Base-by-base conservation (phyloP, 2,329 filamentous ascomycete genomes). In the Chrysosporium queenslandicum region DNA sequence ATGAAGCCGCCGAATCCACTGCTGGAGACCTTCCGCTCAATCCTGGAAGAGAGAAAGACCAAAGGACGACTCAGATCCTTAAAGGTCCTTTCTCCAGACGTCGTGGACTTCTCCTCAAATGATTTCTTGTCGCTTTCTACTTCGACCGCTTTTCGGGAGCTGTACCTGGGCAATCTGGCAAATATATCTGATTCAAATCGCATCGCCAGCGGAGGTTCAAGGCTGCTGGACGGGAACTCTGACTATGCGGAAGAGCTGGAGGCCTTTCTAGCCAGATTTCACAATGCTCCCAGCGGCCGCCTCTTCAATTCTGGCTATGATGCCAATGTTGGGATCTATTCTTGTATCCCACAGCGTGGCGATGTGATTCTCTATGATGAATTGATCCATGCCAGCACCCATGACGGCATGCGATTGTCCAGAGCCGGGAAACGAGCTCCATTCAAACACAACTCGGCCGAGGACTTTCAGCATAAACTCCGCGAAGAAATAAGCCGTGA, bases 341-440 rank as follows among this genome's bases (percentile, higher is more conserved):
- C 74, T 1, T 79, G 76, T 51, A 70, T 82, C 1, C 80, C 82
- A 0, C 80, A 81, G 56, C 70, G 68, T 0, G 79, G 76, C 0
- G 83, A 86, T 63, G 60, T 77, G 1, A 74, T 92, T 20, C 64
- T 92, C 0, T 84, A 86, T 58, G 87, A 91, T 60, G 84, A 85
- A 63, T 72, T 85, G 29, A 81, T 91, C 12, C 87, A 91, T 59
- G 87, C 87, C 0, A 89, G 84, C 58, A 79, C 83, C 1, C 86
- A 88, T 54, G 86, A 90, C 63, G 87, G 86, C 0, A 87, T 90
- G 82, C 74, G 75, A 16, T 60, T 83, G 18, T 82, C 80, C 5
- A 75, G 83, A 1, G 82, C 80, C 0, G 66, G 60, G 0, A 65
- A 60, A 32, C 72, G 59, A 63, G 49, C 73, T 0, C 56, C 65